Percentiles rank a stretch among this genome's conserved stretches.
Evolutionary conservation across 2,329 filamentous ascomycete genomes (phyloP).

Genomic region (Xylaria polymorpha): DNA sequence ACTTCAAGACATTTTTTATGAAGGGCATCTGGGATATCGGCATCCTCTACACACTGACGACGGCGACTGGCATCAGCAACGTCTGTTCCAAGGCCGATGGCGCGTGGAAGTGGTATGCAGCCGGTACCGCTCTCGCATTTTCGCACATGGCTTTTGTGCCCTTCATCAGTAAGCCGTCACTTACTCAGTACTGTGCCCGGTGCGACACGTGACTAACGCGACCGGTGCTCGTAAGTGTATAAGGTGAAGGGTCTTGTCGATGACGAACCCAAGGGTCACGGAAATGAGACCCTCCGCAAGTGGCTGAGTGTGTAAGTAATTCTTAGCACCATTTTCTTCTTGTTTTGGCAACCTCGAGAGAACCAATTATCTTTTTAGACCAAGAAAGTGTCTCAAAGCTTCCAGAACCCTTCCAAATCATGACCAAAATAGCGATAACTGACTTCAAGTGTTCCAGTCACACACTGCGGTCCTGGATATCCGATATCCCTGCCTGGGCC

Average conservation of each 20-base stretch:
- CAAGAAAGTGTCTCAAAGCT: too few species aligned
- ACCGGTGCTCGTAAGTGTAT: constrained; percentile 35
- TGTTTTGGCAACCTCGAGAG: too few species aligned
- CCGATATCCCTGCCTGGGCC: constrained; percentile 50
- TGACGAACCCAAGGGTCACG: constrained; percentile 42
- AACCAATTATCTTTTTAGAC: too few species aligned
- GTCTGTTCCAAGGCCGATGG: constrained; percentile 36
- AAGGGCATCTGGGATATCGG: constrained; percentile 46
- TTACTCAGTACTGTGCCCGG: not conserved
- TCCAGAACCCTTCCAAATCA: too few species aligned
- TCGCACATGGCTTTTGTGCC: constrained; percentile 51
- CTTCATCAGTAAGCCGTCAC: constrained; percentile 39
- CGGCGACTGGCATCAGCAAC: constrained; percentile 47
- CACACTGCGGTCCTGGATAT: constrained; percentile 43
- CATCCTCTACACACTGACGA: constrained; percentile 45
- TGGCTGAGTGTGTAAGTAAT: constrained; percentile 45
- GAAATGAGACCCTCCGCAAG: constrained; percentile 40
- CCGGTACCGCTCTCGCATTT: constrained; percentile 47
- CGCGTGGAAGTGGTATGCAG: constrained; percentile 48
- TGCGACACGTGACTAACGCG: not conserved
- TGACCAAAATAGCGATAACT: too few species aligned
- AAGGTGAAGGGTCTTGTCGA: constrained; percentile 45
- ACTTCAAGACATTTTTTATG: constrained; percentile 57
- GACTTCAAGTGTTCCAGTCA: constrained; percentile 29
- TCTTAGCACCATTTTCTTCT: too few species aligned